Evolutionary conservation across 2,329 filamentous ascomycete species (phyloP), one percentile per base, ranked within the genome.

Genomic region (Penicillium sclerotiorum): DNA sequence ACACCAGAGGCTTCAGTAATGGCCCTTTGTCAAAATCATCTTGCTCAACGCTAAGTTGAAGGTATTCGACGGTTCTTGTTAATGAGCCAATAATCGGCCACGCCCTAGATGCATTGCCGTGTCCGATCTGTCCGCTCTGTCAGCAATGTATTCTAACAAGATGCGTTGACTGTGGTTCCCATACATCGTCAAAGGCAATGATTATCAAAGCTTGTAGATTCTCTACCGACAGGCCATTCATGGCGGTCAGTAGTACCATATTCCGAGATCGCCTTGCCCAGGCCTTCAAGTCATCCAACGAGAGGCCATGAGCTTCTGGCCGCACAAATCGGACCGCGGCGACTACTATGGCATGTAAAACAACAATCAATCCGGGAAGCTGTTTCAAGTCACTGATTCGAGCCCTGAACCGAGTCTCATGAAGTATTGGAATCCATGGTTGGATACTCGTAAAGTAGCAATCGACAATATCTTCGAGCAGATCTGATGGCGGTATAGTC

Each of bases 281-380:
- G 2, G 25, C 20, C 2, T 48, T 44, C 9, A 52, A 37, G 5
- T 49, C 38, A 18, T 8, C 12, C 11, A 15, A 17, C 17, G 2
- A 30, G 27, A 28, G 5, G 8, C 25, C 9, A 30, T 11, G 15
- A 17, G 13, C 25, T 8, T n/a, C 3, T 8, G 1, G 11, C 15
- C 15, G 15, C 22, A 21, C 1, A 50, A 44, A 21, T 36, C 43
- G 5, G 20, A 36, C 21, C 13, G 27, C 63, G 35, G 71, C 63
- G 8, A 73, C 71, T 30, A 59, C 20, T 43, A 74, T 72, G 1
- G 71, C 63, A 45, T 73, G 65, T 11, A 74, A 50, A 11, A 75
- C 58, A 1, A 68, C 60, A 2, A 58, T 53, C 33, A 74, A 49
- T 8, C 55, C 55, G 3, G 33, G 25, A 13, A 55, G 52, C n/a